These are phyloP conservation scores for Tolypocladium inflatum DNA, from an alignment of 2,329 filamentous ascomycete species.

Conservation along the genomic window DNA sequence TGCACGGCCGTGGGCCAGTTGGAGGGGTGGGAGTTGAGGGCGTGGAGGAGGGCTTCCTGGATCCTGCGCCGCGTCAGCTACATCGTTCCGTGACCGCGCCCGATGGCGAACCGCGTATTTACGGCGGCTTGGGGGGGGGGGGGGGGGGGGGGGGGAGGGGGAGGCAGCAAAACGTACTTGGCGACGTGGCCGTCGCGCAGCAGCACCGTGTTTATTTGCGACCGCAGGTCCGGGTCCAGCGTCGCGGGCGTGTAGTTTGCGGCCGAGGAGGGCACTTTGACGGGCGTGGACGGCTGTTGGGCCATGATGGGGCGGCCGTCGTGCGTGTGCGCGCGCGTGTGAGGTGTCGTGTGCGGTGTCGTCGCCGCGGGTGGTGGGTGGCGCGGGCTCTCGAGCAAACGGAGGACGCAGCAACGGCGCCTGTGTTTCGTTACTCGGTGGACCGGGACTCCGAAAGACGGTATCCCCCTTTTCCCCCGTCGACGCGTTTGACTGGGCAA, in stretches of 20 bases:
- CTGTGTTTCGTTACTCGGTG: background rate
- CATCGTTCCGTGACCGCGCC: background rate
- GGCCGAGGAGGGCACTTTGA: constrained; percentile 51
- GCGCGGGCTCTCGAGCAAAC: background rate
- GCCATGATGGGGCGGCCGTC: constrained; percentile 25
- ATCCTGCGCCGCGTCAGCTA: constrained; percentile 33
- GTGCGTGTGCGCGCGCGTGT: background rate
- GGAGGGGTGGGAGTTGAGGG: constrained; percentile 46
- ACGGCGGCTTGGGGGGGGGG: background rate
- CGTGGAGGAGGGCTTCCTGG: constrained; percentile 53
- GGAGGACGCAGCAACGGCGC: background rate
- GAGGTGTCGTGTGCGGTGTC: background rate
- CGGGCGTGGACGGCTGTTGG: constrained; percentile 41
- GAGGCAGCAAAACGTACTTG: constrained; percentile 33
- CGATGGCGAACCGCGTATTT: background rate
- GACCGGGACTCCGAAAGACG: background rate
- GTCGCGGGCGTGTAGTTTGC: constrained; percentile 51
- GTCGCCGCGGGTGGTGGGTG: background rate
- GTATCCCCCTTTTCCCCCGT: too few species aligned
- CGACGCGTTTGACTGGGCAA: too few species aligned
- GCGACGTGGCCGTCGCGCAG: constrained; percentile 49
- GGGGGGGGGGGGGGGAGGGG: background rate
- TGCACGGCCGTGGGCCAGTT: constrained; percentile 57
- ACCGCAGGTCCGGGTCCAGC: constrained; percentile 51
- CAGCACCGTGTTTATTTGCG: constrained; percentile 50